phyloP scores from a whole-genome alignment of 2,329 filamentous ascomycete genomes.

The Aureobasidium musti region DNA sequence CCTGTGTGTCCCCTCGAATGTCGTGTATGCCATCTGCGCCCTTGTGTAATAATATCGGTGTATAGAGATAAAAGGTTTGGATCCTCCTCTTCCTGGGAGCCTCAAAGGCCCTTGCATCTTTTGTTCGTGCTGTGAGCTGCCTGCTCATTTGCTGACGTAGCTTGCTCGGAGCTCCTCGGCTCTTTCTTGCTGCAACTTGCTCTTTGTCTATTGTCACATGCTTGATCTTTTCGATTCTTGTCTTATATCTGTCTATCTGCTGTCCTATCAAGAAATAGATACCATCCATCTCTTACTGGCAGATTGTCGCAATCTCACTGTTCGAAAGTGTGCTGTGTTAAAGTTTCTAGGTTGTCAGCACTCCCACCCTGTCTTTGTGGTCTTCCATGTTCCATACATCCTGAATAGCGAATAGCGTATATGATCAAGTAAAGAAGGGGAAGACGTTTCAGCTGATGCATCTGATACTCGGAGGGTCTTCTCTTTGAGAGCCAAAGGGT shows the following conservation, averaged over 20 bases:
- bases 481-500: too few relatives aligned
- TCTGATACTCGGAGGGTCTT: too few relatives aligned
- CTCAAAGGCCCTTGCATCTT: slow-evolving; percentile 9
- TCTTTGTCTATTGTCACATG: not conserved
- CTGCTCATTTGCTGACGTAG: slow-evolving; percentile 17
- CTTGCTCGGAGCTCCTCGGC: slow-evolving; percentile 16
- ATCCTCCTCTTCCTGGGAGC: not conserved
- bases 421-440: not conserved
- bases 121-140: not conserved
- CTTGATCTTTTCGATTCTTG: not conserved
- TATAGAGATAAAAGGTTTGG: not conserved
- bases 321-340: not conserved
- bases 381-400: not conserved
- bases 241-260: not conserved
- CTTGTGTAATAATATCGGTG: not conserved
- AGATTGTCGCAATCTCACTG: not conserved
- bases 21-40: slow-evolving; percentile 10
- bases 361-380: not conserved
- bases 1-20: slow-evolving; percentile 53
- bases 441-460: too few relatives aligned
- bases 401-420: not conserved
- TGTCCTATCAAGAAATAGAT: not conserved
- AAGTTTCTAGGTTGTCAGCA: not conserved
- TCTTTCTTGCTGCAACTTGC: not conserved
- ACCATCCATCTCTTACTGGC: not conserved